Percentiles rank a stretch among this genome's conserved stretches.
Evolutionary conservation across 78 protist species (phyloP).

Genomic region (Dictyostelium capitatum): DNA sequence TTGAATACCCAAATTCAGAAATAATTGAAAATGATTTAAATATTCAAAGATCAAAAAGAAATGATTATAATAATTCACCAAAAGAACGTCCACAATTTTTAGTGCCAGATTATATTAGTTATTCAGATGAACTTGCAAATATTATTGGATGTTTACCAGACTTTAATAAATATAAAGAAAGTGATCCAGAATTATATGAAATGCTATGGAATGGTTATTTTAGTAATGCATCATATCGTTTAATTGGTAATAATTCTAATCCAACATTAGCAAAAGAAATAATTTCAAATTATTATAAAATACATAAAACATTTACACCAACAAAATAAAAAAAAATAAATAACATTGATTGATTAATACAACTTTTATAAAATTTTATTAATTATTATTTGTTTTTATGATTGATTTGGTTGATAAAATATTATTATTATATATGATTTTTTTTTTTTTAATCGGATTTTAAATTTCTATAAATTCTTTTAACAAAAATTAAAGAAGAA

Average conservation of each 20-base stretch:
- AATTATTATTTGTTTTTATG: neutral
- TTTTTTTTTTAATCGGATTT: constrained; percentile 87
- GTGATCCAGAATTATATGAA: neutral
- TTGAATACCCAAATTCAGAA: neutral
- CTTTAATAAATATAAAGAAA: neutral
- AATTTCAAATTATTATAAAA: neutral
- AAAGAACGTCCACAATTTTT: neutral
- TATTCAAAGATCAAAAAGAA: neutral
- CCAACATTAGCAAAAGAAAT: constrained; percentile 17
- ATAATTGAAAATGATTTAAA: neutral
- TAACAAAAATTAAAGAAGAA: constrained; percentile 92
- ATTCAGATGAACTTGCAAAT: neutral
- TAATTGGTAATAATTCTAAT: constrained; percentile 8
- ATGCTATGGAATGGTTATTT: neutral
- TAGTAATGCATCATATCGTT: neutral
- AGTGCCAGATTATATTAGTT: neutral
- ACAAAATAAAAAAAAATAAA: no score
- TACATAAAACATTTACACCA: neutral
- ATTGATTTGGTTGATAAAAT: neutral
- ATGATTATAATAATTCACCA: neutral
- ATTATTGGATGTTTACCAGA: constrained; percentile 6
- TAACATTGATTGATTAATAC: no score
- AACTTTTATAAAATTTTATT: neutral
- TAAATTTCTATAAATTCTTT: constrained; percentile 90
- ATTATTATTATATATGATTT: neutral